These are phyloP conservation scores for Stenocarpella maydis DNA, from an alignment of 2,329 filamentous ascomycete genomes.

Conservation along the genomic window DNA sequence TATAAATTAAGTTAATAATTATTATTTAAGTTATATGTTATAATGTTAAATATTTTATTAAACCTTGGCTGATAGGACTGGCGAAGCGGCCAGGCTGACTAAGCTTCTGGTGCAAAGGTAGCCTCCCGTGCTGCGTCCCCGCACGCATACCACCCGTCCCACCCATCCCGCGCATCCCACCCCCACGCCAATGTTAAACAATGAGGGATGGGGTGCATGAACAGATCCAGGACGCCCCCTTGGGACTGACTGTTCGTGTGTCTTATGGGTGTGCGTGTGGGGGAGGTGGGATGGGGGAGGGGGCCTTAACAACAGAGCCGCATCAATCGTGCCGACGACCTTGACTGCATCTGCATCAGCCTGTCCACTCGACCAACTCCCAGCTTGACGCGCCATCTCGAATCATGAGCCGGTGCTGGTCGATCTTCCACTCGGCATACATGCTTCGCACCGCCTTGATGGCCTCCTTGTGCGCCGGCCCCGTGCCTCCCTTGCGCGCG, in stretches of 20 bases:
- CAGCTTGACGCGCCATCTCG: slow-evolving; percentile 56
- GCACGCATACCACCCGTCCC: no score
- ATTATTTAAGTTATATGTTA: no score
- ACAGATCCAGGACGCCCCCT: not conserved
- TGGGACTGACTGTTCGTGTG: not conserved
- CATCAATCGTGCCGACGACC: not conserved
- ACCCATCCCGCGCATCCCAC: not conserved
- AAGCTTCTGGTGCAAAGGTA: no score
- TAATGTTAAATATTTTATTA: no score
- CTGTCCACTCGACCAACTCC: slow-evolving; percentile 39
- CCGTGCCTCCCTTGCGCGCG: slow-evolving; percentile 65
- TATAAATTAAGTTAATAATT: no score
- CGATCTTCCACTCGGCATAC: slow-evolving; percentile 74
- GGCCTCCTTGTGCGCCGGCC: slow-evolving; percentile 69
- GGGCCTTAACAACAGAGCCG: not conserved
- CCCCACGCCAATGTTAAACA: slow-evolving; percentile 20
- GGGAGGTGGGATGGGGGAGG: not conserved
- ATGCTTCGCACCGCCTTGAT: slow-evolving; percentile 70
- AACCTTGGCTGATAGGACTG: no score
- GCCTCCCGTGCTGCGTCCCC: no score
- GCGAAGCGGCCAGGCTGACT: no score
- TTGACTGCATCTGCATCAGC: not conserved
- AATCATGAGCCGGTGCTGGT: slow-evolving; percentile 74
- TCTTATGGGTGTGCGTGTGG: not conserved
- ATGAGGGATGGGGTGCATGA: slow-evolving; percentile 17